These are phyloP conservation scores for Zea mays DNA, from an alignment of 176 grass and related monocot species.

Conservation along the genomic window DNA sequence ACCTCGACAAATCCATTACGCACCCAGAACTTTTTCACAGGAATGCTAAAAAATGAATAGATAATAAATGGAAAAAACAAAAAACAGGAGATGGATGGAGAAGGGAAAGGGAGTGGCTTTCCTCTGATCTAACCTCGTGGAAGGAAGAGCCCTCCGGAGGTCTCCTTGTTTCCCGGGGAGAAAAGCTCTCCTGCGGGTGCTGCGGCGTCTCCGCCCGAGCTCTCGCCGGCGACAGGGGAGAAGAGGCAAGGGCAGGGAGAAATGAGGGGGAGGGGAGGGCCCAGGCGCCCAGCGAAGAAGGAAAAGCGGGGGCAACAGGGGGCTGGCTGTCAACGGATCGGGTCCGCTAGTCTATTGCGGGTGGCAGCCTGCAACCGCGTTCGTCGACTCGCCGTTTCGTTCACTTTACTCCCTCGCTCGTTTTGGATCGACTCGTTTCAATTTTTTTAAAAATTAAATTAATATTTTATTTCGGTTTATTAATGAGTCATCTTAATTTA, in stretches of 20 bases:
- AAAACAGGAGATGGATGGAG: too few species aligned
- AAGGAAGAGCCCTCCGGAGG: background rate
- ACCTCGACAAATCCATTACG: background rate
- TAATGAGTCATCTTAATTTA: too few species aligned
- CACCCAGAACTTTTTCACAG: background rate
- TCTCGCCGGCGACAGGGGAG: slow-evolving; percentile 42
- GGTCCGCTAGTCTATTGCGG: slow-evolving; percentile 10
- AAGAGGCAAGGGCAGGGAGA: background rate
- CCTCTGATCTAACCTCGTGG: slow-evolving; percentile 49
- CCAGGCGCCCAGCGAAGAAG: slow-evolving; percentile 17
- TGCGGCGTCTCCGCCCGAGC: background rate
- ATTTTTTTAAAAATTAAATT: too few species aligned
- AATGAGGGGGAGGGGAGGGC: background rate
- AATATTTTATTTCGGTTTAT: too few species aligned
- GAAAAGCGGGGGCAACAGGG: background rate
- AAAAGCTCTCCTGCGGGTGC: background rate
- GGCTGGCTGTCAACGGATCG: background rate
- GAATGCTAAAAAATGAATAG: background rate
- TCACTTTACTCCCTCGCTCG: too few species aligned
- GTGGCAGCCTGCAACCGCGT: slow-evolving; percentile 39
- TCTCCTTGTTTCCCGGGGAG: background rate
- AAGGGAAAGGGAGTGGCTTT: background rate
- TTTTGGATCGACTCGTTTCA: too few species aligned
- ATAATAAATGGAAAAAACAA: background rate
- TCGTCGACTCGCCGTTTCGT: too few species aligned